Evolutionary conservation across 148 eudicot species (phyloP).

Genomic region (Mesembryanthemum crystallinum): DNA sequence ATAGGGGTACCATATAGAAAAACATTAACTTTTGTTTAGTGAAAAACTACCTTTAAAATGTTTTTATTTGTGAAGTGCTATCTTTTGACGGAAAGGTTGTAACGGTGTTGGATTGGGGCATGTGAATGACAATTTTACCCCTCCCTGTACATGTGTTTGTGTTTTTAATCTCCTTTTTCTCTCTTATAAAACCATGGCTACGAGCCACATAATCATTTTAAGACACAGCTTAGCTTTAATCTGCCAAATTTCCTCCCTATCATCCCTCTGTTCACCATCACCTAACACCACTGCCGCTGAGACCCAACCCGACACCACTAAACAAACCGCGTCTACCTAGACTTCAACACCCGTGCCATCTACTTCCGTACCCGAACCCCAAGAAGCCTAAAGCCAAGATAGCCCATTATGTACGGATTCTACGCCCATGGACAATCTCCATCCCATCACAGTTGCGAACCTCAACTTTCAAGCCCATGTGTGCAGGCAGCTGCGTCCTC

Average conservation of each 20-base stretch:
- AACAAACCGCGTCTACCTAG: conserved; percentile 81
- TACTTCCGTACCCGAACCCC: conserved; percentile 60
- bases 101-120: no score
- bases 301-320: conserved; percentile 62
- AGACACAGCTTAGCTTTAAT: conserved; percentile 6
- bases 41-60: no score
- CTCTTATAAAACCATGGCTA: no score
- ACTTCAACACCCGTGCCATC: conserved; percentile 71
- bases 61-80: no score
- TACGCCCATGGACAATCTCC: conserved; percentile 66
- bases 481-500: conserved; percentile 44
- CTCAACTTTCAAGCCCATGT: conserved; percentile 85
- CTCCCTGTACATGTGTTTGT: no score
- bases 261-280: background rate
- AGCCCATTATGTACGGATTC: conserved; percentile 61
- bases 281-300: conserved; percentile 22
- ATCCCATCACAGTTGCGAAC: conserved; percentile 79
- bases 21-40: no score
- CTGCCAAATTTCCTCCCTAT: conserved; percentile 20
- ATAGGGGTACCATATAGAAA: no score
- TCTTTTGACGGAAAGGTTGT: no score
- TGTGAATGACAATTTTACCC: no score
- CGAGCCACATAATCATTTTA: background rate
- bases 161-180: no score
- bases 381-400: conserved; percentile 47